Evolutionary conservation across 2,329 filamentous ascomycete genomes (phyloP).

Genomic region (Talaromyces amestolkiae): DNA sequence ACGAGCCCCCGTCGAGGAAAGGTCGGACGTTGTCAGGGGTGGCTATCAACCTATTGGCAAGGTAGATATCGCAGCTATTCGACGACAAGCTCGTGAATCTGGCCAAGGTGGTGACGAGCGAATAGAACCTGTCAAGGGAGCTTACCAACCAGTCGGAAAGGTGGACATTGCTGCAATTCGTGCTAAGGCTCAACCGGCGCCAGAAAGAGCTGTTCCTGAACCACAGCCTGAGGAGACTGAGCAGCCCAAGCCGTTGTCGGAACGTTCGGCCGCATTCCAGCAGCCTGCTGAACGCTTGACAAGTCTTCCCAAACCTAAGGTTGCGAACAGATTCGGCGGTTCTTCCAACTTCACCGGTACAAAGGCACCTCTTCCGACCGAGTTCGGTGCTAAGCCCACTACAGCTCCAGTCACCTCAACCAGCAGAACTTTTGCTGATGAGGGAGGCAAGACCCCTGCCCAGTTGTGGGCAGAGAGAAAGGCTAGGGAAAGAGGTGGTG

Average conservation of each 20-base stretch:
- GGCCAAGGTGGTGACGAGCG: constrained; percentile 64
- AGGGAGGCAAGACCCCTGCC: constrained; percentile 93
- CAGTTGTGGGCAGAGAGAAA: constrained; percentile 98
- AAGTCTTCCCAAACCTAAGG: constrained; percentile 87
- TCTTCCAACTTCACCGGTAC: constrained; percentile 76
- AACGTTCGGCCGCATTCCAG: constrained; percentile 69
- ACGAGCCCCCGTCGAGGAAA: constrained; percentile 42
- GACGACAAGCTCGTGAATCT: constrained; percentile 67
- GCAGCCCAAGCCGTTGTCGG: constrained; percentile 65
- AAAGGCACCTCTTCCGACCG: constrained; percentile 77
- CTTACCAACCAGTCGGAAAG: constrained; percentile 93
- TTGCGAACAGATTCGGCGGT: constrained; percentile 81
- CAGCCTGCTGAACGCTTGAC: constrained; percentile 74
- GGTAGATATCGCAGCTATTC: constrained; percentile 92
- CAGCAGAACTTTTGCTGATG: constrained; percentile 88
- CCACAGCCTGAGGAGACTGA: constrained; percentile 46
- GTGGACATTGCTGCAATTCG: constrained; percentile 95
- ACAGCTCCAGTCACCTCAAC: constrained; percentile 69
- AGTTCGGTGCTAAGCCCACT: constrained; percentile 61
- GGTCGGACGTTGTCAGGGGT: constrained; percentile 70
- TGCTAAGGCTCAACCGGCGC: constrained; percentile 71
- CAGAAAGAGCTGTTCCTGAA: constrained; percentile 52
- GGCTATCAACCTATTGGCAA: constrained; percentile 93
- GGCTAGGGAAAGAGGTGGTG: constrained; percentile 62
- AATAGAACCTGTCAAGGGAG: constrained; percentile 81